Evolutionary conservation across 176 grass and related monocot species (phyloP), one percentile per base, ranked within the genome.

Genomic region (Elymus sibiricus): DNA sequence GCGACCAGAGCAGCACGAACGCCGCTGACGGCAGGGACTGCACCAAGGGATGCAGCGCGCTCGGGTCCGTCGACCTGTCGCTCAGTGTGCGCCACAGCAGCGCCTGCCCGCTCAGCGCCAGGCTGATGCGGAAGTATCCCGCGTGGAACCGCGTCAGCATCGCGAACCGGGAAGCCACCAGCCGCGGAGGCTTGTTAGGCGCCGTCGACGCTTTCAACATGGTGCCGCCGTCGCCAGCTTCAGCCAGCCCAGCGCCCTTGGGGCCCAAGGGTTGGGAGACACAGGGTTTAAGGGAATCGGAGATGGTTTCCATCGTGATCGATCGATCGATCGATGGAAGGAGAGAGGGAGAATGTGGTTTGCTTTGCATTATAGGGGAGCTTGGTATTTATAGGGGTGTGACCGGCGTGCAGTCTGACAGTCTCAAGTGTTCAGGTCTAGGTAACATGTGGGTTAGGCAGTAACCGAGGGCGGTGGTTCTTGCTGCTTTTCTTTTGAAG

Each of bases 41-140:
- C 64, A 83, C 77, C 28, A 90, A 13, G 0, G 75, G 56, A 6
- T 72, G 83, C 12, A 92, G 82, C 17, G 79, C 82, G 19, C 21
- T 83, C 13, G 71, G 73, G 62, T 95, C 81, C 9, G 74, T 78
- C 8, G 90, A 80, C 14, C 88, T 60, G 44, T 86, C 80, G 72
- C 84, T 86, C 28, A 98, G 91, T 26, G 89, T 95, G 66, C 92
- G 86, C 95, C 95, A 98, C 17, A 98, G 89, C 76, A 98, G 86
- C 51, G 95, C 95, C 88, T 98, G 93, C 76, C 87, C 92, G 76
- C 89, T 90, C 13, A 98, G 89, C 7, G 87, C 82, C 25, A 95
- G 87, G 87, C 93, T 97, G 89, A 97, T 97, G 82, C 95, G 90
- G 86, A 97, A 97, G 87, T 97, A 97, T 2, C 95, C 95, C 1